Conservation (phyloP, 352 stramenopile genomes). For the Phytopythium helicoides region DNA sequence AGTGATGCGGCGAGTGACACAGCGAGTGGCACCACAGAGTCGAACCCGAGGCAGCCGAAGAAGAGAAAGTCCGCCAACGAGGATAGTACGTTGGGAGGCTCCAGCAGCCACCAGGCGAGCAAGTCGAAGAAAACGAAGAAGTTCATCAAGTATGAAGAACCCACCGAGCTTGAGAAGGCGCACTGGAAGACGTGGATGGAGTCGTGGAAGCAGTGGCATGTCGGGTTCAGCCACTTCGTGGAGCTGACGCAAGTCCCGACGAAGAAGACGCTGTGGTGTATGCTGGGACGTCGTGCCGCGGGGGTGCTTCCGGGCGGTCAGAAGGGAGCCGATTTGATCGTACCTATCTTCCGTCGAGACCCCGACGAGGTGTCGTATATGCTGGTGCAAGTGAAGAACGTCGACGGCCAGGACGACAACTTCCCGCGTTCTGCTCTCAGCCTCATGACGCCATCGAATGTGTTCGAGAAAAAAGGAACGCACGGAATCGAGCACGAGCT, state of each 20-base stretch:
- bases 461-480: background rate
- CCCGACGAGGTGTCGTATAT: constrained; percentile 13
- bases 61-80: too few relatives aligned
- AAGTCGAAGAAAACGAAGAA: too few relatives aligned
- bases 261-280: background rate
- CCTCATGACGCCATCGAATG: background rate
- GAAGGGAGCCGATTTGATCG: constrained; percentile 10
- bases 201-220: too few relatives aligned
- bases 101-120: too few relatives aligned
- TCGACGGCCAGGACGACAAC: background rate
- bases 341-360: constrained; percentile 12
- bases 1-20: too few relatives aligned
- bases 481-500: background rate
- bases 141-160: too few relatives aligned
- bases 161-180: too few relatives aligned
- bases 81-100: too few relatives aligned
- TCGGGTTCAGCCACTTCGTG: background rate
- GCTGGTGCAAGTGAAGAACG: constrained; percentile 12
- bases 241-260: background rate
- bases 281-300: background rate
- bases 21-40: too few relatives aligned
- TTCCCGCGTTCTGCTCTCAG: background rate
- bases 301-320: background rate
- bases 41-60: too few relatives aligned
- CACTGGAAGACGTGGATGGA: too few relatives aligned